A percentile compares a stretch with the other conserved stretches of the same genome.
These are phyloP conservation scores for Fusarium udum DNA, from an alignment of 2,329 filamentous ascomycete species.

Conservation along the genomic window DNA sequence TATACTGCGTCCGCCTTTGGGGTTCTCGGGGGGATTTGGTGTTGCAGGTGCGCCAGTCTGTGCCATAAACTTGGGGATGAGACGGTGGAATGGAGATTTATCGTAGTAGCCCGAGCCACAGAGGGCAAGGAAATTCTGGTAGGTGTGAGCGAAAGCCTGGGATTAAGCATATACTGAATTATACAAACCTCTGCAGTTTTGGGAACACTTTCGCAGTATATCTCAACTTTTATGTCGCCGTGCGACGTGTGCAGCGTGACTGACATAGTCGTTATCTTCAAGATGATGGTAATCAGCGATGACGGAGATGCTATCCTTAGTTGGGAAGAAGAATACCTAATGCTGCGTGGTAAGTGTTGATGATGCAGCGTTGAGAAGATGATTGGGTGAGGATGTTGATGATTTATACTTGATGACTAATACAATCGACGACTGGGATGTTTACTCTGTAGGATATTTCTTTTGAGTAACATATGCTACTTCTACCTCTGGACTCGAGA, in stretches of 20 bases:
- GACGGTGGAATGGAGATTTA: slow-evolving; percentile 78
- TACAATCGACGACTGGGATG: not conserved
- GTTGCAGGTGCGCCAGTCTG: slow-evolving; percentile 75
- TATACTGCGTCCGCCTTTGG: slow-evolving; percentile 77
- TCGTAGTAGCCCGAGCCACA: slow-evolving; percentile 84
- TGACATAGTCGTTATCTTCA: slow-evolving; percentile 58
- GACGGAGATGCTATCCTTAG: not conserved
- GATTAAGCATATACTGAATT: not conserved
- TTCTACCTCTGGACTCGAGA: not conserved
- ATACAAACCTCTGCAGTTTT: slow-evolving; percentile 81
- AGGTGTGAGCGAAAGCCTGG: slow-evolving; percentile 17
- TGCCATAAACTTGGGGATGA: slow-evolving; percentile 83
- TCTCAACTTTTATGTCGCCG: slow-evolving; percentile 92
- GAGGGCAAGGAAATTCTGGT: slow-evolving; percentile 85
- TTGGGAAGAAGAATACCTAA: not conserved
- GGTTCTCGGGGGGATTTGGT: slow-evolving; percentile 62
- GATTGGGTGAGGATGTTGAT: not conserved
- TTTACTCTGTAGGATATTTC: not conserved
- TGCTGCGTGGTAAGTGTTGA: not conserved
- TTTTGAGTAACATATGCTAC: no score
- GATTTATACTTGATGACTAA: slow-evolving; percentile 9
- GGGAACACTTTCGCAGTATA: slow-evolving; percentile 95
- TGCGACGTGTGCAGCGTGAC: slow-evolving; percentile 85
- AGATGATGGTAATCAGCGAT: not conserved
- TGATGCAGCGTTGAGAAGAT: not conserved